Percentiles rank a stretch among this genome's conserved stretches.
Conservation (phyloP, 1,139 yeast genomes). For the Saccharomycopsis phalli region DNA sequence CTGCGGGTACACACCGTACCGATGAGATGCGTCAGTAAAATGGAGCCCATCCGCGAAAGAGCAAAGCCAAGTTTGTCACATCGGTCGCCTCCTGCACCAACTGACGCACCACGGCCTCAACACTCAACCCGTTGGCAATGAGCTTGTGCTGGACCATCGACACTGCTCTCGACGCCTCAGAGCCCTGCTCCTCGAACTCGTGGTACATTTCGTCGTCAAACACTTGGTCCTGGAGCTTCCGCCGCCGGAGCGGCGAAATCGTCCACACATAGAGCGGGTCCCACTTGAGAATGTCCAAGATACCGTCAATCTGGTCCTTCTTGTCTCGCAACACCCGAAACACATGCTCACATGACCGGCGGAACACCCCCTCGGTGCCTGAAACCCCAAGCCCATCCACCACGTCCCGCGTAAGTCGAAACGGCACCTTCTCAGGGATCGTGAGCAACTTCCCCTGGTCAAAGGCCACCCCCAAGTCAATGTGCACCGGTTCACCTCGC, state of each 20-base stretch:
- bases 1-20: too few species aligned
- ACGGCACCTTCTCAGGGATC: conserved; percentile 91
- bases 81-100: conserved; percentile 71
- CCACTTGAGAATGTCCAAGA: conserved; percentile 77
- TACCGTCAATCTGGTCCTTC: conserved; percentile 63
- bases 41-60: conserved; percentile 77
- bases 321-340: conserved; percentile 59
- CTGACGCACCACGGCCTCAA: conserved; percentile 78
- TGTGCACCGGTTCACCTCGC: conserved; percentile 90
- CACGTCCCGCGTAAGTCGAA: conserved; percentile 79
- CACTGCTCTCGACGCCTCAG: conserved; percentile 77
- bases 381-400: conserved; percentile 90
- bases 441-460: conserved; percentile 82
- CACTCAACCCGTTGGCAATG: conserved; percentile 56
- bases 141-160: conserved; percentile 65
- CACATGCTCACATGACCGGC: conserved; percentile 74
- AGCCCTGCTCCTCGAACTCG: conserved; percentile 34
- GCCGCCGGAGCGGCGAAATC: conserved; percentile 58
- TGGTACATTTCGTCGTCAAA: conserved; percentile 5
- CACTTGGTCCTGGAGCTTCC: conserved; percentile 39
- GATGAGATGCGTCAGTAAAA: too few species aligned
- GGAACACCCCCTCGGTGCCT: conserved; percentile 85
- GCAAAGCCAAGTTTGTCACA: conserved; percentile 56
- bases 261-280: conserved; percentile 94
- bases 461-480: conserved; percentile 93